Evolutionary conservation across 768 basidiomycete species (phyloP).

Genomic region (Clathrus columnatus): DNA sequence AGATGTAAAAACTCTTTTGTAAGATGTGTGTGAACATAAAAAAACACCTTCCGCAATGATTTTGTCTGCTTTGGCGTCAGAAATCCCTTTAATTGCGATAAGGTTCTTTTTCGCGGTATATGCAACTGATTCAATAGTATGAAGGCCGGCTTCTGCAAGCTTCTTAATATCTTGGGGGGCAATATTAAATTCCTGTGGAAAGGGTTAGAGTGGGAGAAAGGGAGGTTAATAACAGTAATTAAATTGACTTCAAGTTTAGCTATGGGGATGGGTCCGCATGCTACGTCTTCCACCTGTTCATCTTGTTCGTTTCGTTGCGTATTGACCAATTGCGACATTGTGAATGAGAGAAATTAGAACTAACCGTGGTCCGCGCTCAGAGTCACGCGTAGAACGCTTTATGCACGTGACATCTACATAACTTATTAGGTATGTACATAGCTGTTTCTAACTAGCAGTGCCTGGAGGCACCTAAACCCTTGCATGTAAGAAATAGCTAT

Average conservation of each 20-base stretch:
- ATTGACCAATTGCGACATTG: slow-evolving; percentile 47
- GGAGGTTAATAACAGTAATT: not conserved
- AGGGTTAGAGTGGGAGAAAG: not conserved
- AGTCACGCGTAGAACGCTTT: not conserved
- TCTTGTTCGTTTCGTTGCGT: slow-evolving; percentile 33
- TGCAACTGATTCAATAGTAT: slow-evolving; percentile 93
- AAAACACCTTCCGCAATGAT: slow-evolving; percentile 79
- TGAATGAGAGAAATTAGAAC: not conserved
- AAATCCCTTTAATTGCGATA: slow-evolving; percentile 90
- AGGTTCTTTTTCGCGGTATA: slow-evolving; percentile 94
- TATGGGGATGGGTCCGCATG: slow-evolving; percentile 78
- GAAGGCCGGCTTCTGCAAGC: slow-evolving; percentile 80
- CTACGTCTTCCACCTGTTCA: slow-evolving; percentile 42
- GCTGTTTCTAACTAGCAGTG: too few relatives aligned
- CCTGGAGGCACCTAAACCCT: too few relatives aligned
- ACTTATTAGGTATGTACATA: too few relatives aligned
- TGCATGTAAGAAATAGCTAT: too few relatives aligned
- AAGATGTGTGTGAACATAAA: not conserved
- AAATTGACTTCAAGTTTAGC: slow-evolving; percentile 41
- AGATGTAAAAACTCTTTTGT: not conserved
- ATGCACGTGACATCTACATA: too few relatives aligned
- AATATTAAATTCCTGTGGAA: slow-evolving; percentile 78
- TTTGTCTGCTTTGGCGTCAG: slow-evolving; percentile 95
- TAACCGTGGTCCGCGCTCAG: not conserved
- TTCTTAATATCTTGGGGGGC: slow-evolving; percentile 91